Conservation (phyloP, 768 basidiomycete genomes). For the Suillus alpinus region DNA sequence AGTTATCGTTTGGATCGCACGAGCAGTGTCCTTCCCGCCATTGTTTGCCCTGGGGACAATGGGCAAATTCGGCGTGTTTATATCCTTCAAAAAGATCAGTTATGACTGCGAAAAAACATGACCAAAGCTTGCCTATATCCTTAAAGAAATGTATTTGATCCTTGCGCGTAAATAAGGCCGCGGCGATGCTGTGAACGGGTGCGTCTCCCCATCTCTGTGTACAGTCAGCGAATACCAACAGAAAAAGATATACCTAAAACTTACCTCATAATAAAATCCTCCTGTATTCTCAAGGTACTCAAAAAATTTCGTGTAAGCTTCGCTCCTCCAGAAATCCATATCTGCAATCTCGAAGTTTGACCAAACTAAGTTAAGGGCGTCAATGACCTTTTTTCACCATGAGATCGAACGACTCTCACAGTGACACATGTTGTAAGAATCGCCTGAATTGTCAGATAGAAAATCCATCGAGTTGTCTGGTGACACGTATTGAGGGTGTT, state of each 20-base stretch:
- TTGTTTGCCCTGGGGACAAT: slow-evolving; percentile 76
- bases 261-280: slow-evolving; percentile 87
- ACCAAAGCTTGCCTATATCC: slow-evolving; percentile 59
- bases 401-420: slow-evolving; percentile 37
- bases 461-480: slow-evolving; percentile 60
- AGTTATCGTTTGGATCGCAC: slow-evolving; percentile 74
- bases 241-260: neutral
- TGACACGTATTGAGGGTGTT: slow-evolving; percentile 54
- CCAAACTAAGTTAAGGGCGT: slow-evolving; percentile 57
- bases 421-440: slow-evolving; percentile 63
- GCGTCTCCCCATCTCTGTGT: slow-evolving; percentile 90
- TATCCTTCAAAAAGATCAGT: slow-evolving; percentile 42
- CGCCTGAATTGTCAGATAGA: slow-evolving; percentile 64
- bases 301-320: slow-evolving; percentile 82
- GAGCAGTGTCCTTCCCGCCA: slow-evolving; percentile 83
- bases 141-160: slow-evolving; percentile 94
- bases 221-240: slow-evolving; percentile 3
- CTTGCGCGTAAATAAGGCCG: slow-evolving; percentile 82
- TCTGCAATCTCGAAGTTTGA: slow-evolving; percentile 91
- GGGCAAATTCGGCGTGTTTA: slow-evolving; percentile 91
- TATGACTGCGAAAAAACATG: neutral
- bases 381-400: neutral
- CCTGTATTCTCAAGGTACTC: slow-evolving; percentile 76
- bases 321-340: slow-evolving; percentile 80
- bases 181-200: slow-evolving; percentile 87